phyloP scores from a whole-genome alignment of 2,329 filamentous ascomycete species.

The Sporothrix mexicana region DNA sequence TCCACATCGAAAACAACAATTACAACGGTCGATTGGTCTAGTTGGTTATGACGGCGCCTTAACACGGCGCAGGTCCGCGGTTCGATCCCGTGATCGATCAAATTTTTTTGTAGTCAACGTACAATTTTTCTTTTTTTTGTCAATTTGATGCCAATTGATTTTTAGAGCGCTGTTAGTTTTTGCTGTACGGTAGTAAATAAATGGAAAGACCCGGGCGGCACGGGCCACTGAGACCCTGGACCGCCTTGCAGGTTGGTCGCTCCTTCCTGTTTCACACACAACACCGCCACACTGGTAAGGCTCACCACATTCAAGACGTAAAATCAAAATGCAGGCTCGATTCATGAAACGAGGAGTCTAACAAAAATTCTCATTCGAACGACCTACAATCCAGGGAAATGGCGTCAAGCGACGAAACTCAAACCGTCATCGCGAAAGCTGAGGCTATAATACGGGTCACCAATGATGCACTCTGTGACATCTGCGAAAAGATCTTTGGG shows the following conservation, averaged over 20 bases:
- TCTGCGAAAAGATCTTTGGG: neutral
- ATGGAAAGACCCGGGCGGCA: neutral
- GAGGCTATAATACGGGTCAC: neutral
- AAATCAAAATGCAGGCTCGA: too few species aligned
- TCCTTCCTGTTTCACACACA: neutral
- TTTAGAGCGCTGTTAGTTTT: neutral
- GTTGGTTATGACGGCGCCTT: conserved; percentile 27
- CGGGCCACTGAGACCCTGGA: neutral
- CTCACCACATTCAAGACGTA: neutral
- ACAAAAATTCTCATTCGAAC: neutral
- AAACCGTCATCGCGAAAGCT: neutral
- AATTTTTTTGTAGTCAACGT: neutral
- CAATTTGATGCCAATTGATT: too few species aligned
- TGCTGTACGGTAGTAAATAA: too few species aligned
- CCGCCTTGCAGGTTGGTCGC: neutral
- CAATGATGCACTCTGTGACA: neutral
- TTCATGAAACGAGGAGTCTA: neutral
- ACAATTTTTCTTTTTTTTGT: neutral
- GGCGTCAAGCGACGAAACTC: neutral
- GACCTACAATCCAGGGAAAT: neutral
- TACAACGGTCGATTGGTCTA: conserved; percentile 26
- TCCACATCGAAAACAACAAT: conserved; percentile 1
- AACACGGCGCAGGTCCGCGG: conserved; percentile 26
- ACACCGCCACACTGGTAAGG: neutral
- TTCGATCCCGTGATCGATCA: conserved; percentile 27